These are phyloP conservation scores for Neobulgaria alba DNA, from an alignment of 2,329 filamentous ascomycete genomes.

Conservation along the genomic window DNA sequence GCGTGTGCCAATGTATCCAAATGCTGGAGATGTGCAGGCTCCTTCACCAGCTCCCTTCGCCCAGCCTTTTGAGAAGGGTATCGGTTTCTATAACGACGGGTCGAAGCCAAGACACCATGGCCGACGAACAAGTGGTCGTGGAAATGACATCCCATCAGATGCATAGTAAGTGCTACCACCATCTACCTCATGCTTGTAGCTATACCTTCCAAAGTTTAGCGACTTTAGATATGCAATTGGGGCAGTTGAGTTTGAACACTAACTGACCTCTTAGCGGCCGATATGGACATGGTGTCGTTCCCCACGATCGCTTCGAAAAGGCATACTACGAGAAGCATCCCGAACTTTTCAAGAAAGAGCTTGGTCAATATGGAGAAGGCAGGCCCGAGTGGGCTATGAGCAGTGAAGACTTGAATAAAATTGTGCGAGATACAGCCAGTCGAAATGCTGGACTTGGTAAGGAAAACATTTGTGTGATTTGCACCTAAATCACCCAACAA, in stretches of 20 bases:
- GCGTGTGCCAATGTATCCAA: conserved; percentile 86
- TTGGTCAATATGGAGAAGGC: conserved; percentile 46
- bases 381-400: conserved; percentile 72
- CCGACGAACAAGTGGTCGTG: conserved; percentile 64
- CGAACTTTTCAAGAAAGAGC: conserved; percentile 68
- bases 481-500: conserved; percentile 16
- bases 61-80: conserved; percentile 22
- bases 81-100: conserved; percentile 46
- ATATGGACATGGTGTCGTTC: conserved; percentile 74
- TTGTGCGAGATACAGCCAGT: conserved; percentile 64
- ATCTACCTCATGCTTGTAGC: neutral
- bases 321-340: conserved; percentile 92
- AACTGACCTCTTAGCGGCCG: conserved; percentile 40
- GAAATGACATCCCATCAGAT: conserved; percentile 67
- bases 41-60: conserved; percentile 63
- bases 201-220: neutral
- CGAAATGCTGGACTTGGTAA: conserved; percentile 45
- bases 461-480: conserved; percentile 22
- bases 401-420: conserved; percentile 81
- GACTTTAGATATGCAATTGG: neutral
- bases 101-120: conserved; percentile 48
- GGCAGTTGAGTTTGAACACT: neutral
- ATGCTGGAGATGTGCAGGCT: conserved; percentile 92
- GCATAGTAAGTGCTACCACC: conserved; percentile 52
- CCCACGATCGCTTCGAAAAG: conserved; percentile 77